Evolutionary conservation across 2,329 filamentous ascomycete species (phyloP), one percentile per base, ranked within the genome.

Genomic region (Trichoderma koningii): DNA sequence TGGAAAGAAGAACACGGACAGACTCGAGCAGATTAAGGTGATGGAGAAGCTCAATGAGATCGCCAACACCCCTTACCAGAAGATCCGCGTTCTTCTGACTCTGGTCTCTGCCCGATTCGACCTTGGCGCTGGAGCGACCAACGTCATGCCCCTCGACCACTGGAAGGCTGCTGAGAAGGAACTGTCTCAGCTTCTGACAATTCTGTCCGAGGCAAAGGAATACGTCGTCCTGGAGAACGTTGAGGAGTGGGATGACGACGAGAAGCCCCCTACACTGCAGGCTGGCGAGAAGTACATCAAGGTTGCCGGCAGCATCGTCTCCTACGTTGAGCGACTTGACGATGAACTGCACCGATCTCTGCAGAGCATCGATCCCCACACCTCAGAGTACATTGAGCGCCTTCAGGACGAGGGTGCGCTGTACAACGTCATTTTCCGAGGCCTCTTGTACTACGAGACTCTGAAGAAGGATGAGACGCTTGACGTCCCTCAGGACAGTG

Each of bases 171-270:
- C 95, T 45, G 91, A 97, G 79, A 87, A 89, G 76, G 95, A 99
- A 76, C 88, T 98, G 68, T 85, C 86, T 15, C 84, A 84, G 55
- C 85, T 99, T 34, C 84, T 99, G 47, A 82, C 87, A 67, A 87
- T 93, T 19, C 87, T 99, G 47, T 92, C 96, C 77, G 79, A 85
- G 67, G 92, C 92, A 80, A 83, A 84, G 67, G 88, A 95, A 69
- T 90, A 94, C 75, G 83, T 98, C 59, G 92, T 99, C 55, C 83
- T 95, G 26, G 95, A 99, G 80, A 89, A 87, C 70, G 95, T 92
- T 23, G 95, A 99, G 76, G 95, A 99, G 79, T 98, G 95, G 95
- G 95, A 99, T 71, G 95, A 99, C 73, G 96, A 99, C 71, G 96
- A 99, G 73, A 98, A 97, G 83, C 85, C 88, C 47, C 95, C 95